Percentiles rank a stretch among this genome's conserved stretches.
These are phyloP conservation scores for Tillandsia leiboldiana DNA, from an alignment of 176 grass and related monocot genomes.

Conservation along the genomic window DNA sequence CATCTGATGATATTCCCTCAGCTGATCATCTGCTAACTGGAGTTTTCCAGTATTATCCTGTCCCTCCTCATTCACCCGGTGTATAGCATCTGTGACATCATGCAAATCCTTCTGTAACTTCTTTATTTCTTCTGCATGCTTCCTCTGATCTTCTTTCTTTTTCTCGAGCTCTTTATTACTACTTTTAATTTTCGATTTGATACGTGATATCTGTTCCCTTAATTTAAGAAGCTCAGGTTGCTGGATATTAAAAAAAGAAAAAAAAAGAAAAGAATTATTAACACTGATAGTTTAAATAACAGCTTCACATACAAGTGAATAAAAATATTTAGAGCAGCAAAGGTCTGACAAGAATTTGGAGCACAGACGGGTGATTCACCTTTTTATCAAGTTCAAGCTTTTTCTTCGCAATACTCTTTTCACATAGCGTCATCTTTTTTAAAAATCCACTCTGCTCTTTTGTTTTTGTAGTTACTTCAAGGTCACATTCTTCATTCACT, in stretches of 20 bases:
- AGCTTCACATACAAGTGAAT: too few relatives aligned
- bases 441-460: constrained; percentile 86
- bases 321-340: not conserved
- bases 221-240: constrained; percentile 93
- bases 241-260: constrained; percentile 34
- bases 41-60: constrained; percentile 64
- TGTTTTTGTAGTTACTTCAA: constrained; percentile 60
- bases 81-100: constrained; percentile 56
- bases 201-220: constrained; percentile 88
- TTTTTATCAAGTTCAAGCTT: constrained; percentile 90
- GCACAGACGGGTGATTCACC: constrained; percentile 21
- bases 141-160: constrained; percentile 88
- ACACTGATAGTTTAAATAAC: not conserved
- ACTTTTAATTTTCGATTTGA: constrained; percentile 98
- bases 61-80: constrained; percentile 59
- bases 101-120: constrained; percentile 62
- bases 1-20: constrained; percentile 89
- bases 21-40: constrained; percentile 75
- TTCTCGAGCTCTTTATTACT: constrained; percentile 86
- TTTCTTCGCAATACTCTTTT: constrained; percentile 80
- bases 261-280: not conserved
- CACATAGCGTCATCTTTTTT: constrained; percentile 69
- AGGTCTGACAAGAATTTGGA: not conserved
- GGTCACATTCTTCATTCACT: constrained; percentile 47
- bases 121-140: constrained; percentile 60